A percentile compares a stretch with the other conserved stretches of the same genome.
phyloP scores from a whole-genome alignment of 1,284 basidiomycete species.

The Heliocybe sulcata region DNA sequence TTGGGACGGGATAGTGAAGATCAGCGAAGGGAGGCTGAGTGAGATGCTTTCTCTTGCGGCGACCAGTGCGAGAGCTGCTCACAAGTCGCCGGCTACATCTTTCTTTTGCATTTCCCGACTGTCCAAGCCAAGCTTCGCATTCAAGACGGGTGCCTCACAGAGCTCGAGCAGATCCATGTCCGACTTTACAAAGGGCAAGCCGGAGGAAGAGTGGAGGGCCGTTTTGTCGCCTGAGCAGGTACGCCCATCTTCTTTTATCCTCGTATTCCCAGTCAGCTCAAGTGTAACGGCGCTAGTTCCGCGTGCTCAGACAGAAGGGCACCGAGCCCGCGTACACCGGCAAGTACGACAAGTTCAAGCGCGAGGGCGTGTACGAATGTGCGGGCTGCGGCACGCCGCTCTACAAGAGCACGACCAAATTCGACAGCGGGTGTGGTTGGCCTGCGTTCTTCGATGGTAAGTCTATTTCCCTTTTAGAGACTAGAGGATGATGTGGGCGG shows the following conservation, averaged over 20 bases:
- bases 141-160: not conserved
- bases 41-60: no score
- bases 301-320: slow-evolving; percentile 80
- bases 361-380: slow-evolving; percentile 68
- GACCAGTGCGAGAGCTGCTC: no score
- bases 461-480: slow-evolving; percentile 5
- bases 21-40: not conserved
- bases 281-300: slow-evolving; percentile 49
- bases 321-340: slow-evolving; percentile 79
- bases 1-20: not conserved
- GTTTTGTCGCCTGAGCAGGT: slow-evolving; percentile 82
- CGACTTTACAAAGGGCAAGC: slow-evolving; percentile 33
- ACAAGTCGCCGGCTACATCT: no score
- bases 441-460: slow-evolving; percentile 93
- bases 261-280: not conserved
- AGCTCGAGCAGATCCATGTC: slow-evolving; percentile 1
- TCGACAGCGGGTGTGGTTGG: slow-evolving; percentile 93
- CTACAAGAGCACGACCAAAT: slow-evolving; percentile 88
- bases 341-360: slow-evolving; percentile 66
- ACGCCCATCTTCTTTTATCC: slow-evolving; percentile 3
- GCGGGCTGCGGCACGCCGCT: slow-evolving; percentile 66
- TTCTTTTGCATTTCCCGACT: no score
- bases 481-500: not conserved
- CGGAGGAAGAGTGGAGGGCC: slow-evolving; percentile 83
- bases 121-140: no score